Percentiles rank a stretch among this genome's conserved stretches.
phyloP scores from a whole-genome alignment of 768 basidiomycete species.

The Xerocomus potaroensis region DNA sequence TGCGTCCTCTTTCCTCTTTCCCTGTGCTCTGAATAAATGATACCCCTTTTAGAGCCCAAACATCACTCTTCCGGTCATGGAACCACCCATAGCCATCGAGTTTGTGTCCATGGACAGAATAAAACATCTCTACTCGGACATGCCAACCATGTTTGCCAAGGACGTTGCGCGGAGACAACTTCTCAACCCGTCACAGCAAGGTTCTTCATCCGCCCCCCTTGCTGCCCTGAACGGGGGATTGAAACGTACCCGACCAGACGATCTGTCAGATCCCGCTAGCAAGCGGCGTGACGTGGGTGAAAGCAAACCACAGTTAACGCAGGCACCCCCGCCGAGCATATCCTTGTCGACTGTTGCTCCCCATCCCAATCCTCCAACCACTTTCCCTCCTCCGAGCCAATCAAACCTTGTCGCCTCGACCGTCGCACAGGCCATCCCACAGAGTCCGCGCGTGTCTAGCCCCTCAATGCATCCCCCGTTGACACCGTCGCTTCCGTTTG shows the following conservation, averaged over 20 bases:
- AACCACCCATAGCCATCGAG: conserved; percentile 48
- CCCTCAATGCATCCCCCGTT: conserved; percentile 29
- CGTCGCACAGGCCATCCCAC: conserved; percentile 15
- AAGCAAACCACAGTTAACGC: conserved; percentile 43
- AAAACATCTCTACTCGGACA: conserved; percentile 56
- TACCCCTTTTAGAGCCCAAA: conserved; percentile 24
- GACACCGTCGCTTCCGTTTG: conserved; percentile 30
- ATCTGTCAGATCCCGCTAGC: conserved; percentile 40
- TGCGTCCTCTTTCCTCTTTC: conserved; percentile 18
- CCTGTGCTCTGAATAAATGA: conserved; percentile 3
- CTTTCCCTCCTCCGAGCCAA: conserved; percentile 19
- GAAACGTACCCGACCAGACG: conserved; percentile 63
- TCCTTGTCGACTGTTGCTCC: conserved; percentile 13
- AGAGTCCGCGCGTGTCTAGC: conserved; percentile 32
- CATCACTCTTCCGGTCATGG: conserved; percentile 53
- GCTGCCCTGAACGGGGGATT: conserved; percentile 32
- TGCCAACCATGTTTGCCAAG: conserved; percentile 60
- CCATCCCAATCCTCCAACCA: conserved; percentile 20
- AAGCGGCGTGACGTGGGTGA: conserved; percentile 75
- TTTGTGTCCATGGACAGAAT: conserved; percentile 56
- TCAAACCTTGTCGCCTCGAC: conserved; percentile 12
- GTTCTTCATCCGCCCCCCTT: conserved; percentile 16
- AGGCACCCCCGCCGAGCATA: conserved; percentile 31
- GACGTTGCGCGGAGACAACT: conserved; percentile 47
- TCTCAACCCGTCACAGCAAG: conserved; percentile 26